phyloP scores from a whole-genome alignment of 805 yeast genomes.

The Lipomyces lipofer region DNA sequence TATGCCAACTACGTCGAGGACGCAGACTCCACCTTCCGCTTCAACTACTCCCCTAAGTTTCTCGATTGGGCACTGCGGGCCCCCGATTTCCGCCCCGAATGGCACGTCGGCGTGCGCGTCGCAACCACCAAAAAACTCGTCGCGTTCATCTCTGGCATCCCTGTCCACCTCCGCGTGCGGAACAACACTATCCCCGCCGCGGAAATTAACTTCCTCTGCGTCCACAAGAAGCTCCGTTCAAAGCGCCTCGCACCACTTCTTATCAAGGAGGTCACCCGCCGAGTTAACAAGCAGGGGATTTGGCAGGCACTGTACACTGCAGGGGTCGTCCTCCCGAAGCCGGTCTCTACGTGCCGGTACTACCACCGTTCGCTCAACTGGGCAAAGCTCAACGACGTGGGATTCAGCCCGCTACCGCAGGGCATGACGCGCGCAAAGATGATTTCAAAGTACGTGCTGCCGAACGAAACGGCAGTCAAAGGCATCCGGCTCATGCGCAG shows the following conservation, averaged over 20 bases:
- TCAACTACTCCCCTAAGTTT: slow-evolving; percentile 80
- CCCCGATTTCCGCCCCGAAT: slow-evolving; percentile 86
- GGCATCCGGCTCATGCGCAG: slow-evolving; percentile 61
- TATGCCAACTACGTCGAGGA: slow-evolving; percentile 95
- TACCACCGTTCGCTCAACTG: slow-evolving; percentile 93
- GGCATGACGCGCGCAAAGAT: slow-evolving; percentile 65
- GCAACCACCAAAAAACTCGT: slow-evolving; percentile 72
- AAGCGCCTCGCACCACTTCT: slow-evolving; percentile 92
- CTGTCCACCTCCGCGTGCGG: slow-evolving; percentile 65
- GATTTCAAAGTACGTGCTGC: slow-evolving; percentile 62
- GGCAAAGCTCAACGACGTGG: slow-evolving; percentile 85
- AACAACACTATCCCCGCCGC: slow-evolving; percentile 52
- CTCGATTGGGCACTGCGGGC: slow-evolving; percentile 91
- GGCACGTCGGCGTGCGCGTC: slow-evolving; percentile 94
- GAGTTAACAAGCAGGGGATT: slow-evolving; percentile 78
- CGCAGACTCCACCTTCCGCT: slow-evolving; percentile 85
- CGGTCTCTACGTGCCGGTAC: slow-evolving; percentile 83
- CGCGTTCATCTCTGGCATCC: slow-evolving; percentile 91
- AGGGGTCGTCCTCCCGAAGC: slow-evolving; percentile 89
- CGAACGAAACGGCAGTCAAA: slow-evolving; percentile 48
- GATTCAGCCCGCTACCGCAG: slow-evolving; percentile 78
- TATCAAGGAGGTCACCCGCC: slow-evolving; percentile 89
- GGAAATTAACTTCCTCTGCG: slow-evolving; percentile 90
- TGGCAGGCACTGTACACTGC: slow-evolving; percentile 98
- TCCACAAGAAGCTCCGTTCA: slow-evolving; percentile 90